Conservation (phyloP, 768 basidiomycete species). For the Leccinum boreale region DNA sequence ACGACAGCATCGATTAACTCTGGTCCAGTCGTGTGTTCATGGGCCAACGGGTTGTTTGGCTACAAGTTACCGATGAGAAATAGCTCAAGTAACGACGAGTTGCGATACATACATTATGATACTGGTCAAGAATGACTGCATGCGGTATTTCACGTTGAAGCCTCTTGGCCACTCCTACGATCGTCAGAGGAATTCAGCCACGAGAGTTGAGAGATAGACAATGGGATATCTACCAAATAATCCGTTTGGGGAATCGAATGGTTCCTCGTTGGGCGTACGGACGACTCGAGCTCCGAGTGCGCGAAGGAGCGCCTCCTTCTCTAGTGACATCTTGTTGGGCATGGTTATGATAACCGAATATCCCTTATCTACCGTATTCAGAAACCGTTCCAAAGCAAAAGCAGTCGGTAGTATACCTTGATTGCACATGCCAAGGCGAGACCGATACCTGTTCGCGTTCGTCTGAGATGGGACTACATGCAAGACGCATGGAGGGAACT, state of each 20-base stretch:
- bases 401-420: slow-evolving; percentile 55
- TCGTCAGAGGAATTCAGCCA: slow-evolving; percentile 86
- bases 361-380: slow-evolving; percentile 87
- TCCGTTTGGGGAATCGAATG: slow-evolving; percentile 86
- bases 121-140: slow-evolving; percentile 93
- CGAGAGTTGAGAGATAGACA: slow-evolving; percentile 42
- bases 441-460: slow-evolving; percentile 66
- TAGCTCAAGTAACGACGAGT: not conserved
- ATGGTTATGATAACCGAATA: slow-evolving; percentile 88
- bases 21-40: slow-evolving; percentile 85
- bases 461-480: not conserved
- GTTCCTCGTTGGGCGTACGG: slow-evolving; percentile 87
- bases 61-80: slow-evolving; percentile 23
- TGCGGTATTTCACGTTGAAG: slow-evolving; percentile 76
- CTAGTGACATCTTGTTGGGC: slow-evolving; percentile 94
- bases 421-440: slow-evolving; percentile 91
- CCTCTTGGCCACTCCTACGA: slow-evolving; percentile 77
- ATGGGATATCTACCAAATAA: slow-evolving; percentile 76
- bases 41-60: slow-evolving; percentile 86
- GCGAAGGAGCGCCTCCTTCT: slow-evolving; percentile 90
- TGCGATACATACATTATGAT: slow-evolving; percentile 56
- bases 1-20: slow-evolving; percentile 84
- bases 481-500: slow-evolving; percentile 16
- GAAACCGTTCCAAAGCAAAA: slow-evolving; percentile 33
- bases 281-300: slow-evolving; percentile 93